A percentile compares a stretch with the other conserved stretches of the same genome.
Conservation (phyloP, 2,329 filamentous ascomycete species). For the Aspergillus sp. region DNA sequence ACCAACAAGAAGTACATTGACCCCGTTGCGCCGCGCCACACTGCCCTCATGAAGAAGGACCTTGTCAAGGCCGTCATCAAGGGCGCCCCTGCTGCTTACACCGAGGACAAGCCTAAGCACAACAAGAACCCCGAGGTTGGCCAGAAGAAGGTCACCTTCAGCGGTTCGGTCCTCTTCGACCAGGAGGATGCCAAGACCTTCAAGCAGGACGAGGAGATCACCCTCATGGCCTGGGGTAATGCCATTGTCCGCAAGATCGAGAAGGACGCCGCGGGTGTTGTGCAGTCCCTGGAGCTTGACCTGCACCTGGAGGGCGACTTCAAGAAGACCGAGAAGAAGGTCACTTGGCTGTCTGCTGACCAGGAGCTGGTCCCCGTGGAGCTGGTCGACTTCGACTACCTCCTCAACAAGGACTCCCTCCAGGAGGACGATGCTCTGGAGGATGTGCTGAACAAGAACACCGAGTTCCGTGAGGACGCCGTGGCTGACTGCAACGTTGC, state of each 20-base stretch:
- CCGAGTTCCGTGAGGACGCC: conserved; percentile 72
- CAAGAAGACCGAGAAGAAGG: conserved; percentile 94
- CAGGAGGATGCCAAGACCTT: conserved; percentile 84
- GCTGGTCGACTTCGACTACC: conserved; percentile 91
- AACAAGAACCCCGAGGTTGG: conserved; percentile 85
- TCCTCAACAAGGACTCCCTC: conserved; percentile 92
- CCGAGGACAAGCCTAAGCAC: conserved; percentile 80
- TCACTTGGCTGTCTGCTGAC: conserved; percentile 84
- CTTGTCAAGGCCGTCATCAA: conserved; percentile 70
- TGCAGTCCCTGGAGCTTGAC: conserved; percentile 75
- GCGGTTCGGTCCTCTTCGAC: conserved; percentile 74
- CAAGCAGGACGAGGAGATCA: conserved; percentile 84
- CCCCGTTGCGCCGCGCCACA: conserved; percentile 72
- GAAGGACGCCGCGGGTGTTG: conserved; percentile 54
- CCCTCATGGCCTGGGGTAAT: conserved; percentile 91
- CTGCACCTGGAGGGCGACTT: conserved; percentile 92
- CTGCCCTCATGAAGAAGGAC: conserved; percentile 70
- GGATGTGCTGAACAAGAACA: conserved; percentile 76
- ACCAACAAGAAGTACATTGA: conserved; percentile 81
- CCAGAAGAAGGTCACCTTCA: conserved; percentile 80
- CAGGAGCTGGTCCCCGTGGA: conserved; percentile 80
- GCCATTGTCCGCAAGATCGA: conserved; percentile 54
- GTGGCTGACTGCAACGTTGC: conserved; percentile 79
- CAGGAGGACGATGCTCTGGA: conserved; percentile 85
- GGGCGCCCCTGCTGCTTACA: conserved; percentile 64